Percentiles rank a stretch among this genome's conserved stretches.
Evolutionary conservation across 768 basidiomycete species (phyloP).

Genomic region (Lyophyllum shimeji): DNA sequence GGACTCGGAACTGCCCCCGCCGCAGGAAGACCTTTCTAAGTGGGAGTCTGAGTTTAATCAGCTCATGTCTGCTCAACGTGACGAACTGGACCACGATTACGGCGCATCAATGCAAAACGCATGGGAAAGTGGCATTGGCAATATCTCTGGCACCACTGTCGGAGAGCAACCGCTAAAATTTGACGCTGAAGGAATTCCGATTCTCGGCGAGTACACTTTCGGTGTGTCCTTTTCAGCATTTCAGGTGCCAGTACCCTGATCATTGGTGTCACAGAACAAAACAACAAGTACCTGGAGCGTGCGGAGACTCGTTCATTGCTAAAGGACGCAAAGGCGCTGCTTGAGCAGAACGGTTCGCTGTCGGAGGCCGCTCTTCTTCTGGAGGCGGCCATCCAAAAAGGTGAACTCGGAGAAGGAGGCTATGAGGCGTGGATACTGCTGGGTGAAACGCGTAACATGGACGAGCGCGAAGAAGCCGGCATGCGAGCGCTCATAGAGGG

Average conservation of each 20-base stretch:
- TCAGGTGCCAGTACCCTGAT: background rate
- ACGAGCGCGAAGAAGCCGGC: constrained; percentile 81
- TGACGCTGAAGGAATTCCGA: constrained; percentile 74
- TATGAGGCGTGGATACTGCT: constrained; percentile 92
- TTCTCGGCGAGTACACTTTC: constrained; percentile 71
- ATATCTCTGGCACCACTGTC: constrained; percentile 34
- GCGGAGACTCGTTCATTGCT: constrained; percentile 51
- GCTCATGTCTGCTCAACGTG: constrained; percentile 66
- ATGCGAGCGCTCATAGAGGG: constrained; percentile 80
- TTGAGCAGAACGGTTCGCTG: constrained; percentile 81
- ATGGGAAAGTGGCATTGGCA: constrained; percentile 59
- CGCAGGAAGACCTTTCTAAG: constrained; percentile 64
- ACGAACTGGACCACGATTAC: constrained; percentile 65
- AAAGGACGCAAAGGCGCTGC: constrained; percentile 71
- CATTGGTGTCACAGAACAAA: constrained; percentile 47
- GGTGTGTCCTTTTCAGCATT: constrained; percentile 46
- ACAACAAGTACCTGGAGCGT: constrained; percentile 69
- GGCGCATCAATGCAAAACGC: constrained; percentile 59
- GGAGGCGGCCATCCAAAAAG: constrained; percentile 87
- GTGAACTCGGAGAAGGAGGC: constrained; percentile 76
- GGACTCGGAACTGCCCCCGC: constrained; percentile 55
- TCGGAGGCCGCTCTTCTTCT: constrained; percentile 85
- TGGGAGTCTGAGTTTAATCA: constrained; percentile 87
- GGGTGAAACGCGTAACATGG: constrained; percentile 88
- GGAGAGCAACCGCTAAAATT: constrained; percentile 43